Base-by-base conservation (phyloP, 2,329 filamentous ascomycete species). In the Fusarium citri region DNA sequence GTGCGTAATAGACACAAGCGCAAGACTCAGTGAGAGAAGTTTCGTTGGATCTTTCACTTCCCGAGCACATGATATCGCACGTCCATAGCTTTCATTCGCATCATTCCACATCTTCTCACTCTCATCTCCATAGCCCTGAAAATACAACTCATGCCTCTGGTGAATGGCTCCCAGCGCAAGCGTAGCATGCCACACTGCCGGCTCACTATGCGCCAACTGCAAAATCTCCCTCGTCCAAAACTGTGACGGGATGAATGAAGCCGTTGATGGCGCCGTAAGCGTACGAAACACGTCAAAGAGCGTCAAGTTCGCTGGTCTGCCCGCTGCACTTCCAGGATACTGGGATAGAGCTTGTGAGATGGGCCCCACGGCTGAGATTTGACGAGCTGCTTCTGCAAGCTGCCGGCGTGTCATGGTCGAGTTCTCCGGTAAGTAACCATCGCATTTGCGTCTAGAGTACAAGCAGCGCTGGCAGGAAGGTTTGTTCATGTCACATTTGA, bases 271-370 rank as follows among this genome's bases (percentile, higher is more conserved):
- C 1, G 71, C 76, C 0, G 79, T 79, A 16, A 76, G 59, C 26
- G 72, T 71, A 3, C 80, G 76, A 69, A 80, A 81, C 53, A 80
- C 75, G 59, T 81, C 80, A 23, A 81, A 81, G 1, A 75, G 48
- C 6, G 69, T 72, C 16, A 70, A 26, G 7, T 64, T 61, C 5
- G 51, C 20, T 20, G 62, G 64, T 8, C 46, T 59, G 31, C 37
- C 50, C 3, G 30, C 15, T 11, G 45, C 51, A 23, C 51, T 45
- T 22, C 43, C 60, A 2, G 73, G 73, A 14, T 73, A 73, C 49
- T 73, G 70, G 1, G 64, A 60, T 1, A 75, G 40, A 8, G 73
- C 70, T 23, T 64, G 62, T 4, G 73, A 75, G 11, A 77, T 76
- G 1, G 78, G 79, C 0, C 77, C 79, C 5, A 79, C 59, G 12